Evolutionary conservation across 2,329 filamentous ascomycete genomes (phyloP), one percentile per base, ranked within the genome.

Genomic region (Diaporthe sp.): DNA sequence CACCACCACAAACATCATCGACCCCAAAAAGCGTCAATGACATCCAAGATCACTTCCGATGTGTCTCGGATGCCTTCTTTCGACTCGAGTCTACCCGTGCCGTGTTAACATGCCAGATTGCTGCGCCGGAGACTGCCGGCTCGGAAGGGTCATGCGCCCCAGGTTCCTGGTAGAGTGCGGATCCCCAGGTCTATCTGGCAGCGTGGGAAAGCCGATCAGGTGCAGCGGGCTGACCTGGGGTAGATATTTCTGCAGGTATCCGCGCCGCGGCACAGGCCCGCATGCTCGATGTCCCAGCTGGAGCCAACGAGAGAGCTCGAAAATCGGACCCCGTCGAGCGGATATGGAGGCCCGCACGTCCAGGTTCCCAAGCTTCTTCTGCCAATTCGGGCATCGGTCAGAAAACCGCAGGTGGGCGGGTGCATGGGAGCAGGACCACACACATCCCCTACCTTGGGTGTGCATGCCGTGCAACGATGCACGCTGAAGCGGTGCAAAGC

Each of bases 31-130:
- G n/a, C 17, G 34, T 42, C 34, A 51, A 22, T 60, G 39, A 28
- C 31, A 75, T n/a, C 58, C 61, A 34, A 20, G 4, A 44, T 44
- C 37, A 44, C 17, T 31, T n/a, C 60, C 37, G 15, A 67, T 17
- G 39, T 72, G 49, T 72, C 39, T 73, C 60, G 60, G 73, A 53
- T 57, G 70, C 39, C 68, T 63, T 55, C 9, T 65, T 44, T n/a
- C 47, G 28, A 25, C 25, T 25, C 70, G 58, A 42, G 22, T 31
- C 37, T 37, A 34, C 25, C 51, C 31, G 47, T 6, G 15, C 51
- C 10, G 15, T 55, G 37, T 39, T 25, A 22, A 25, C 9, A 44
- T 42, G 12, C 47, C 47, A 55, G 22, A 31, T 25, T 31, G 42
- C 8, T 34, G 28, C 20, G 15, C 22, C 42, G 12, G 60, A 31